phyloP scores from a whole-genome alignment of 768 basidiomycete species.

The Dioszegia hungarica region DNA sequence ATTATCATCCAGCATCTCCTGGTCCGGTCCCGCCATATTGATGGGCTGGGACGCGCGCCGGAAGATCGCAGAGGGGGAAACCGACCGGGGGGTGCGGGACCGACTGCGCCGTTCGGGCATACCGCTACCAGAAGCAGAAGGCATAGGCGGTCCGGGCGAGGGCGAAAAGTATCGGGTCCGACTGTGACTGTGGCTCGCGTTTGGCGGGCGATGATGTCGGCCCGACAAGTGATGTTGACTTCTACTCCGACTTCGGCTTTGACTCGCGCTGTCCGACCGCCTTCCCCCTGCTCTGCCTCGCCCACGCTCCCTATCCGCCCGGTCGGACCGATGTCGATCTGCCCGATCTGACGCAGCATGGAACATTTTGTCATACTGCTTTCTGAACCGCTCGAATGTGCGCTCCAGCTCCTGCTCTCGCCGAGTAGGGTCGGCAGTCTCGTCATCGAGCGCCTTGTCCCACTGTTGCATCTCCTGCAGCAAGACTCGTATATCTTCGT shows the following conservation, averaged over 20 bases:
- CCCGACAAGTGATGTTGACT: constrained; percentile 2
- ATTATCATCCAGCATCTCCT: background rate
- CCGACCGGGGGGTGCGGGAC: background rate
- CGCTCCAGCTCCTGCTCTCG: background rate
- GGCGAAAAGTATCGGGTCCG: background rate
- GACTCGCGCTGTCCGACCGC: constrained; percentile 1
- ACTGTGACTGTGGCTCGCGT: constrained; percentile 10
- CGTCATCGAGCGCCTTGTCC: background rate
- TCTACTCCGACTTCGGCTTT: constrained; percentile 6
- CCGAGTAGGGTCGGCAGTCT: too few relatives aligned
- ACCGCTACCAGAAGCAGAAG: too few relatives aligned
- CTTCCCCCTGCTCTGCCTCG: background rate
- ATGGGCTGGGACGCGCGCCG: background rate
- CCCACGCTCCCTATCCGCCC: constrained; percentile 6
- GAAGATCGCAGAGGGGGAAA: background rate
- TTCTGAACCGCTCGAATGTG: background rate
- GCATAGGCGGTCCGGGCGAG: constrained; percentile 6
- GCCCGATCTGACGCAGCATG: background rate
- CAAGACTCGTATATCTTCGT: background rate
- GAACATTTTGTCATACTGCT: constrained; percentile 4
- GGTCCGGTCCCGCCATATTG: background rate
- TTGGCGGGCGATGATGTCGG: constrained; percentile 1
- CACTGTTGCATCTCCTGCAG: background rate
- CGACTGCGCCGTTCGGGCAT: background rate
- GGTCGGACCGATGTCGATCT: background rate